Evolutionary conservation across 2,329 filamentous ascomycete species (phyloP).

Genomic region (Pseudogymnoascus sp.): DNA sequence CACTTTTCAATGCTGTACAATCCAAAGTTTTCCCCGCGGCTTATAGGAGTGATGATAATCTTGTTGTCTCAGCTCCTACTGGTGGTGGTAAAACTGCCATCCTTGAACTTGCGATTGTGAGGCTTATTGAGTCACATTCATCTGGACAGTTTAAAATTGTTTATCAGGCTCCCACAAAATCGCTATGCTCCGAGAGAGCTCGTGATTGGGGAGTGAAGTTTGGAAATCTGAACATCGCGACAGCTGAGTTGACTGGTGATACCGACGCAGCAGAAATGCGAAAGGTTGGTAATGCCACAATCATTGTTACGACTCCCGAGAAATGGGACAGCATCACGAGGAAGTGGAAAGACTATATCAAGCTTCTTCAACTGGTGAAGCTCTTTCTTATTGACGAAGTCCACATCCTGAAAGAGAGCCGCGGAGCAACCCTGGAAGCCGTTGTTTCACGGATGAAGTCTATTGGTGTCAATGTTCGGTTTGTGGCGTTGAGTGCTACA

Average conservation of each 20-base stretch:
- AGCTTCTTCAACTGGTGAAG: constrained; percentile 66
- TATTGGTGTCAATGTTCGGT: constrained; percentile 65
- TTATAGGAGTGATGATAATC: constrained; percentile 63
- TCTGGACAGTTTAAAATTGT: constrained; percentile 68
- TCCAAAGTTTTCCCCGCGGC: constrained; percentile 67
- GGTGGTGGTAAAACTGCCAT: constrained; percentile 80
- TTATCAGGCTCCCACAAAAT: constrained; percentile 80
- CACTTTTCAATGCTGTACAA: constrained; percentile 74
- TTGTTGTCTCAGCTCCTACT: constrained; percentile 74
- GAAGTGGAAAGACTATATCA: constrained; percentile 76
- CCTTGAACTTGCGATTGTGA: constrained; percentile 75
- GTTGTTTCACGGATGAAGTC: constrained; percentile 85
- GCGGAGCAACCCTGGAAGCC: constrained; percentile 74
- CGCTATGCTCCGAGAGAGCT: constrained; percentile 68
- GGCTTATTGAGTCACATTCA: constrained; percentile 50
- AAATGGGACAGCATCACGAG: constrained; percentile 88
- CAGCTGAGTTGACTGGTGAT: constrained; percentile 76
- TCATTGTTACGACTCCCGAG: constrained; percentile 83
- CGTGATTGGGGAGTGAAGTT: constrained; percentile 76
- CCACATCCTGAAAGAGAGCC: constrained; percentile 72
- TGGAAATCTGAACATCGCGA: constrained; percentile 55
- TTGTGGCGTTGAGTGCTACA: constrained; percentile 75
- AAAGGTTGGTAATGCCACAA: constrained; percentile 64
- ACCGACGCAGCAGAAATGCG: constrained; percentile 60
- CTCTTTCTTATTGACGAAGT: constrained; percentile 83